Conservation (phyloP, 129 eudicot genomes). For the Scalesia atractyloides region DNA sequence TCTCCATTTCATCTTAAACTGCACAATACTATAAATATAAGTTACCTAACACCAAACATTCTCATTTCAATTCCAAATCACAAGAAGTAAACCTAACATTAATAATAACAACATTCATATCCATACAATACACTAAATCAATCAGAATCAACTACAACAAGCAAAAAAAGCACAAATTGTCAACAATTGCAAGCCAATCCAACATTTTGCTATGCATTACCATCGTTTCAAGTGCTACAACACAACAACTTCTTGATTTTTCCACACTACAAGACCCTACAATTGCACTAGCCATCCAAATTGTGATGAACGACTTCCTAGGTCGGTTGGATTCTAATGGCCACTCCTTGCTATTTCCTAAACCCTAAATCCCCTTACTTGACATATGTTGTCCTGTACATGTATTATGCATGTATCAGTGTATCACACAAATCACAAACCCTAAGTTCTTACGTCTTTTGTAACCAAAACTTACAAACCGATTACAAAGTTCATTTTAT, state of each 20-base stretch:
- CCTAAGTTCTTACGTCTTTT: background rate
- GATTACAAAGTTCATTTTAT: background rate
- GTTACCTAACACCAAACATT: background rate
- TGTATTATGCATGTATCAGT: background rate
- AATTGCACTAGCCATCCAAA: background rate
- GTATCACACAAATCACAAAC: constrained; percentile 15
- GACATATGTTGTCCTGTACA: background rate
- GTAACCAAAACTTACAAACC: background rate
- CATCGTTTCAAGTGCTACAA: background rate
- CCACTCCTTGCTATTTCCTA: constrained; percentile 2
- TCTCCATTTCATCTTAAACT: background rate
- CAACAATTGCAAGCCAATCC: constrained; percentile 15
- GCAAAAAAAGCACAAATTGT: background rate
- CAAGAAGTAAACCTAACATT: background rate
- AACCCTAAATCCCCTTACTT: background rate
- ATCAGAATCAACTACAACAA: background rate
- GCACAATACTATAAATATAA: background rate
- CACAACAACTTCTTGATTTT: background rate
- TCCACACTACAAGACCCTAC: background rate
- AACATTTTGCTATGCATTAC: background rate
- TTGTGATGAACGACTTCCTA: background rate
- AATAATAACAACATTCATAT: too few relatives aligned
- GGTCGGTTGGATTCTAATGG: background rate
- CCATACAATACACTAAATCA: background rate
- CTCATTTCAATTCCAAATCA: constrained; percentile 1